phyloP scores from a whole-genome alignment of 2,329 filamentous ascomycete species.

The Macroventuria anomochaeta region DNA sequence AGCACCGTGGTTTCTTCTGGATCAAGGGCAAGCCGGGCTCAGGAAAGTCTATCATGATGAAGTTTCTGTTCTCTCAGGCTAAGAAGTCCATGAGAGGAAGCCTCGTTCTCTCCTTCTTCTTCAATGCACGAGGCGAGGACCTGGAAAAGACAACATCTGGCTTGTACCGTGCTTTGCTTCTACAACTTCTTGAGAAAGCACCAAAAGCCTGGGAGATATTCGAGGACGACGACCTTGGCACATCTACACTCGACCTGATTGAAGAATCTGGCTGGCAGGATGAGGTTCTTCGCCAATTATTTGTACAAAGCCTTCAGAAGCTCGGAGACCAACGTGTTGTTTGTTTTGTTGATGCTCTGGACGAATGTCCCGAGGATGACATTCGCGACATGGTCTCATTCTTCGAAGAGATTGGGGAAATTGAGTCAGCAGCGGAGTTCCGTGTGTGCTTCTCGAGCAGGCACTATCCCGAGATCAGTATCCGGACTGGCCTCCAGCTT shows the following conservation, averaged over 20 bases:
- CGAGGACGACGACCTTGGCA: no score
- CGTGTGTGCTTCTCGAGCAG: slow-evolving; percentile 37
- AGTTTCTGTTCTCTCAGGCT: slow-evolving; percentile 30
- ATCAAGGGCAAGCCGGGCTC: slow-evolving; percentile 46
- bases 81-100: background rate
- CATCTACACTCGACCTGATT: background rate
- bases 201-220: background rate
- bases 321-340: slow-evolving; percentile 6
- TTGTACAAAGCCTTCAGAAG: background rate
- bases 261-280: background rate
- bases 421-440: slow-evolving; percentile 10
- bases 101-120: background rate
- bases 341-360: slow-evolving; percentile 53
- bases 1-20: slow-evolving; percentile 24
- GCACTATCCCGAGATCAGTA: slow-evolving; percentile 55
- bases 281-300: background rate
- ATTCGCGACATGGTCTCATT: slow-evolving; percentile 53
- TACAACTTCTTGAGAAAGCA: background rate
- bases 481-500: slow-evolving; percentile 35
- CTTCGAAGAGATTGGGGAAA: slow-evolving; percentile 51
- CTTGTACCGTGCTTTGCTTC: background rate
- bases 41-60: slow-evolving; percentile 52
- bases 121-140: background rate
- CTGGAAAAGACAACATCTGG: background rate
- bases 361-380: slow-evolving; percentile 56